Base-by-base conservation (phyloP, 257 asterid genomes). In the Solanum bukasovii region DNA sequence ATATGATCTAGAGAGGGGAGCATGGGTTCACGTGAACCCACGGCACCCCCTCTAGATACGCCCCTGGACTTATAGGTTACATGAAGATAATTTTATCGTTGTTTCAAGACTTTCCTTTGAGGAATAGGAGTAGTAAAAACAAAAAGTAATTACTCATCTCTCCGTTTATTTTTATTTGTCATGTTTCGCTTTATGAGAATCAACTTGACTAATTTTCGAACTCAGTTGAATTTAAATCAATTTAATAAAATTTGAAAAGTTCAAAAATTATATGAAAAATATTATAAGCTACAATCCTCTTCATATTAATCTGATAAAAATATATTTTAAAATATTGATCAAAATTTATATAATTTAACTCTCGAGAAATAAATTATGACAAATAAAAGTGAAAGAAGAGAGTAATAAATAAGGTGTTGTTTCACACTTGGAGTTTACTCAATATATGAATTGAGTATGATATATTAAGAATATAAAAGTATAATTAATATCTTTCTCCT, bases 351-450 rank as follows among this genome's bases (percentile, higher is more conserved):
- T 33, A 33, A 33, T 33, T 63, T 63, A 9, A 23, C 3, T 61
- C 1, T 61, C 2, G 0, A 9, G 2, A 61, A 61, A 0, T 4
- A 2, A 63, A 61, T 1, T 4, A 4, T 61, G 13, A 23, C 3
- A 61, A 61, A 23, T 61, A 61, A 61, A 61, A 61, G 63, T 23
- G 3, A 3, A 67, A 2, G 3, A 11, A 1, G 0, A n/a, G 33
- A 23, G 3, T 25, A 75, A 6, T 23, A 75, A 38, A 38, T 6
- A 38, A 13, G 3, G 27, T 81, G 42, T 14, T 46, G 40, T 14
- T 49, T 44, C 23, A 46, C 31, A 16, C 40, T 79, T 79, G 25
- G 37, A 8, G 25, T 31, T 20, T 81, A 27, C 42, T 46, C 29
- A 81, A 46, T 81, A 27, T 78, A 78, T 35, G 29, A 10, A 9